Base-by-base conservation (phyloP, 2,329 filamentous ascomycete genomes). In the Basipetospora chlamydospora region DNA sequence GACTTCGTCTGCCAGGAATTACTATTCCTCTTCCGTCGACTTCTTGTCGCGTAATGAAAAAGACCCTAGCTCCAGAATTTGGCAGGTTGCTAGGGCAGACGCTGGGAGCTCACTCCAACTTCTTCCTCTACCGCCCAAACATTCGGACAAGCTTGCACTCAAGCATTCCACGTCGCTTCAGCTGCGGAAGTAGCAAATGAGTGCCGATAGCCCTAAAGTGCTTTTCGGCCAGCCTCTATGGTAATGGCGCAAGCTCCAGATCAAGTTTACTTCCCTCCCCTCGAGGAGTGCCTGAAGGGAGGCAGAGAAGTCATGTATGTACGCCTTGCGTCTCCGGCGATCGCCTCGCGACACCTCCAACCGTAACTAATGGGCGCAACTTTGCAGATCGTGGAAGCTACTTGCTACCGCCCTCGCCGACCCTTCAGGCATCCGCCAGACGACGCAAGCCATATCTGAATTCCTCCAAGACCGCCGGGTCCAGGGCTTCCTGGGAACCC, bases 241-340 rank as follows among this genome's bases (percentile, higher is more conserved):
- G 65, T 60, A 64, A 86, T 85, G 80, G 79, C 76, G 64, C 69
- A 77, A 59, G 63, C 73, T 53, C 69, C 73, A 51, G 77, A 80
- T 61, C 64, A 66, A 52, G 66, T 71, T 55, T 90, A 87, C 62
- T 81, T 92, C 51, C 84, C 87, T 52, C 75, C 85, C 52, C 68
- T 95, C 58, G 80, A 85, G 59, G 77, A 81, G 54, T 92, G 84
- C 61, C 70, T 96, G 51, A 78, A 73, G 49, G 83, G 84, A 60
- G 77, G 88, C 56, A 72, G 73, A 50, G 70, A 80, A 53, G 67
- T 95, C 50, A 70, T 94, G 81, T 93, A 69, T 55, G 77, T 67
- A 44, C 35, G n/a, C 21, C 15, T 17, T 33, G 22, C 35, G 13
- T 12, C 28, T 8, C 21, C 28, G 22, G 11, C 22, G 5, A 15